Percentiles rank a stretch among this genome's conserved stretches.
Evolutionary conservation across 1,139 yeast species (phyloP).

Genomic region (Geotrichum carabidarum): DNA sequence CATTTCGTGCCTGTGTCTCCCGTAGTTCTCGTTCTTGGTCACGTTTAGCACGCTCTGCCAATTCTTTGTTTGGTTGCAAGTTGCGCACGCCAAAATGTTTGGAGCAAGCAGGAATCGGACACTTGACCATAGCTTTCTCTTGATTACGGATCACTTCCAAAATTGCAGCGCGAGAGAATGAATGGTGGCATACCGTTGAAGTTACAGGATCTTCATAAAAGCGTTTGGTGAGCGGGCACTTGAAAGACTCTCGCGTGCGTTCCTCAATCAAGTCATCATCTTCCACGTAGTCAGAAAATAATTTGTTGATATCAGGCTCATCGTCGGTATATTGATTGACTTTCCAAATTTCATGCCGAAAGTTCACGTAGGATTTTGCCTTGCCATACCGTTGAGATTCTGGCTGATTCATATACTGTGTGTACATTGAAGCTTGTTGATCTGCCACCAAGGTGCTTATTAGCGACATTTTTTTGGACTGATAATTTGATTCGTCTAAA

Average conservation of each 20-base stretch:
- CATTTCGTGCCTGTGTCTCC: constrained; percentile 24
- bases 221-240: constrained; percentile 30
- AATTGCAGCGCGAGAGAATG: constrained; percentile 28
- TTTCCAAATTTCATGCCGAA: constrained; percentile 22
- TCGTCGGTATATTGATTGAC: constrained; percentile 22
- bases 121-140: constrained; percentile 16
- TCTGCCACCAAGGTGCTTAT: neutral
- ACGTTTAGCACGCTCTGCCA: constrained; percentile 24
- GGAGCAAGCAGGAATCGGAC: constrained; percentile 31
- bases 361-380: constrained; percentile 1
- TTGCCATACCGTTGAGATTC: constrained; percentile 13
- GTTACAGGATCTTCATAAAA: constrained; percentile 30
- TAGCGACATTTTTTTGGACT: neutral
- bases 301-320: constrained; percentile 25
- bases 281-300: constrained; percentile 27
- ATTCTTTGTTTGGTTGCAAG: constrained; percentile 22
- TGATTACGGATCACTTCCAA: constrained; percentile 20
- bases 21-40: constrained; percentile 20
- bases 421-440: neutral
- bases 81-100: constrained; percentile 15
- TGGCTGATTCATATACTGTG: neutral
- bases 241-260: constrained; percentile 27
- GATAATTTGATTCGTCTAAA: neutral
- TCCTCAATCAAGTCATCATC: constrained; percentile 31
- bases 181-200: constrained; percentile 27